Conservation (phyloP, 2,329 filamentous ascomycete species). For the Venturiaceae sp. region DNA sequence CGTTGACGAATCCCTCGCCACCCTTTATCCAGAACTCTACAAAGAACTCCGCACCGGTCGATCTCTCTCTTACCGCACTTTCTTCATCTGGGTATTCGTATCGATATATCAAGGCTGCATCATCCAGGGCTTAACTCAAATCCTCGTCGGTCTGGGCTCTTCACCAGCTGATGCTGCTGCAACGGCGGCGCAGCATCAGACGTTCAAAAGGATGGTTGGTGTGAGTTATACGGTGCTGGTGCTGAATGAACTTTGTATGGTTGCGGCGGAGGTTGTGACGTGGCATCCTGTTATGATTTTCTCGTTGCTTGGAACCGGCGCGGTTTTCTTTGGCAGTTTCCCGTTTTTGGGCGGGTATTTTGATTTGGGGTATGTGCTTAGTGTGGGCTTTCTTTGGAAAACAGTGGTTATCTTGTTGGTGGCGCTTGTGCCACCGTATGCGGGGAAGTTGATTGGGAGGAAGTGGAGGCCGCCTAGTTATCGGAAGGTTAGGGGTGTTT, state of each 20-base stretch:
- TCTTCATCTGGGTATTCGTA: slow-evolving; percentile 93
- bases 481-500: slow-evolving; percentile 60
- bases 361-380: slow-evolving; percentile 70
- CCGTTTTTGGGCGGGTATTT: slow-evolving; percentile 88
- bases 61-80: slow-evolving; percentile 82
- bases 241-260: slow-evolving; percentile 94
- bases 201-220: slow-evolving; percentile 58
- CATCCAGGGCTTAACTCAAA: slow-evolving; percentile 88
- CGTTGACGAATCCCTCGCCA: slow-evolving; percentile 87
- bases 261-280: slow-evolving; percentile 89
- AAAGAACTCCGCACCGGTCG: slow-evolving; percentile 89
- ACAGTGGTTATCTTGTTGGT: slow-evolving; percentile 71
- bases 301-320: slow-evolving; percentile 70
- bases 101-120: slow-evolving; percentile 92
- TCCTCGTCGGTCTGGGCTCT: slow-evolving; percentile 68
- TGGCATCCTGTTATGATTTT: slow-evolving; percentile 94
- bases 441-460: slow-evolving; percentile 72
- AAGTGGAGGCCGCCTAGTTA: slow-evolving; percentile 89
- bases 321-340: slow-evolving; percentile 70
- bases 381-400: slow-evolving; percentile 79
- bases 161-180: no score
- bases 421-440: slow-evolving; percentile 77
- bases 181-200: slow-evolving; percentile 18
- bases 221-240: slow-evolving; percentile 89
- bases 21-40: slow-evolving; percentile 93